A percentile compares a stretch with the other conserved stretches of the same genome.
Evolutionary conservation across 129 eudicot genomes (phyloP).

Genomic region (Oenanthe sinensis): DNA sequence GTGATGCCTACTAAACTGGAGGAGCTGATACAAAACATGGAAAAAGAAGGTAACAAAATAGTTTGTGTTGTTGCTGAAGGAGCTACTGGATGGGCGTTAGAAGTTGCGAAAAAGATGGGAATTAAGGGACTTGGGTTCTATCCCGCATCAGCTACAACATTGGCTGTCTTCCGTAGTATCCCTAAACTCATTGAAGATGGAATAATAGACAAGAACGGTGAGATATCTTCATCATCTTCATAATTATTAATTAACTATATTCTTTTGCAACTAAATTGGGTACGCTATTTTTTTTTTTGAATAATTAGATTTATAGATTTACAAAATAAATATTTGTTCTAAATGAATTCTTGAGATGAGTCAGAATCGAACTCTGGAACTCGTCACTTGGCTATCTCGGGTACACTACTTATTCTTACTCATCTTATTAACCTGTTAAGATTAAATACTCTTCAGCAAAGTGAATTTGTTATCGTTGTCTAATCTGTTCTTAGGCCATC

Average conservation of each 20-base stretch:
- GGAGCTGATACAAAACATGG: neutral
- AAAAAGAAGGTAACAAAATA: neutral
- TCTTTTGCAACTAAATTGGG: no score
- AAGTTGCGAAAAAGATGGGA: neutral
- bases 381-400: no score
- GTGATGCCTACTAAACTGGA: neutral
- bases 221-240: neutral
- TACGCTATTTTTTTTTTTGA: no score
- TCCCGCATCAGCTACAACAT: neutral
- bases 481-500: no score
- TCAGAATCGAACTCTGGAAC: no score
- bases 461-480: no score
- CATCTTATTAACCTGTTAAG: no score
- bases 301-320: no score
- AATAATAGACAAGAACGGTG: neutral
- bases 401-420: no score
- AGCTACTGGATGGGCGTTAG: neutral
- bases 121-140: neutral
- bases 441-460: no score
- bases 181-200: neutral
- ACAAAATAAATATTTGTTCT: no score
- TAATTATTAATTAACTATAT: neutral
- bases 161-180: neutral
- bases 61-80: constrained; percentile 3
- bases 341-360: no score